Evolutionary conservation across 805 yeast genomes (phyloP).

Genomic region (Candida qinlingensis): DNA sequence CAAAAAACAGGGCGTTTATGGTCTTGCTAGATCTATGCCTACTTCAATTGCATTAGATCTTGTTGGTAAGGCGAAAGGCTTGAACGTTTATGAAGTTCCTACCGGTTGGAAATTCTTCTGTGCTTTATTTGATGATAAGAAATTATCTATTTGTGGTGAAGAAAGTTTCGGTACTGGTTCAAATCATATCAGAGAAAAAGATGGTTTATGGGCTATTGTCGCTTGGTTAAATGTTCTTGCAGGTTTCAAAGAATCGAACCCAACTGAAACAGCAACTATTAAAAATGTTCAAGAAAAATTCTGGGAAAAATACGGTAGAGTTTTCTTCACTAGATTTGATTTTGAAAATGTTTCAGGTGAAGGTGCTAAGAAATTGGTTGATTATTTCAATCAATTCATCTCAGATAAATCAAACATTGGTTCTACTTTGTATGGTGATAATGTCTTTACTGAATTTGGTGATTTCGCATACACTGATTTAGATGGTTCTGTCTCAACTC

Average conservation of each 20-base stretch:
- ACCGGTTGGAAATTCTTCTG: conserved; percentile 99
- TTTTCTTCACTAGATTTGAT: conserved; percentile 95
- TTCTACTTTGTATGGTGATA: conserved; percentile 39
- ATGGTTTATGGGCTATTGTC: conserved; percentile 95
- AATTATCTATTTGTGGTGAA: conserved; percentile 95
- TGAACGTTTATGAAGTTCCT: conserved; percentile 88
- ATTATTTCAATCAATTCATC: conserved; percentile 39
- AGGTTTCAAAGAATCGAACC: conserved; percentile 60
- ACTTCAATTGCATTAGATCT: conserved; percentile 91
- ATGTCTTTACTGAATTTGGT: conserved; percentile 67
- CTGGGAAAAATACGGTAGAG: conserved; percentile 92
- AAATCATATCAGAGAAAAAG: conserved; percentile 94
- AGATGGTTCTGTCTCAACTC: conserved; percentile 82
- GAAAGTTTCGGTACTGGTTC: conserved; percentile 98
- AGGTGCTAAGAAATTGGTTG: conserved; percentile 68
- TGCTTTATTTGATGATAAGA: conserved; percentile 87
- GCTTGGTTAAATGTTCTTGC: conserved; percentile 98
- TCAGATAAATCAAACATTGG: conserved; percentile 39
- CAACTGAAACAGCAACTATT: conserved; percentile 57
- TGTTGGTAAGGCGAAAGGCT: conserved; percentile 74
- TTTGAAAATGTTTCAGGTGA: conserved; percentile 77
- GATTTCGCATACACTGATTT: conserved; percentile 91
- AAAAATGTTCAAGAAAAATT: conserved; percentile 75
- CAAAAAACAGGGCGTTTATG: conserved; percentile 76
- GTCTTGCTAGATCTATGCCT: conserved; percentile 97